Conservation (phyloP, 2,329 filamentous ascomycete species). For the Neofusicoccum kwambonambiense region DNA sequence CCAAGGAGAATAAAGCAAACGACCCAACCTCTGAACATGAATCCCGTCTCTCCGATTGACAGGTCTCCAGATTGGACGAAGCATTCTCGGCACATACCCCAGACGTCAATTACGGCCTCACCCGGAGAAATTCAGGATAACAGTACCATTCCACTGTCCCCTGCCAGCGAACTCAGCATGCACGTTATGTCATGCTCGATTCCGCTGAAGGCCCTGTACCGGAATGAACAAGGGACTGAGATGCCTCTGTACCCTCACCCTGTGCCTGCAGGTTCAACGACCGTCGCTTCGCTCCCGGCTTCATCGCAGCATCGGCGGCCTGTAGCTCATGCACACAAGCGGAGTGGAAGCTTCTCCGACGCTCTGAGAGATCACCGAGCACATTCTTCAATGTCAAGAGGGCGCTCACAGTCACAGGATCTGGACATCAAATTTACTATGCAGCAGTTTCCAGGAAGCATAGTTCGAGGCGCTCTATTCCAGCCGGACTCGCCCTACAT, state of each 20-base stretch:
- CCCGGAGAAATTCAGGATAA: constrained; percentile 29
- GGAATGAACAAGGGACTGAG: constrained; percentile 38
- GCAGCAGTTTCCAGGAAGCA: constrained; percentile 69
- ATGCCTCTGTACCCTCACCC: constrained; percentile 39
- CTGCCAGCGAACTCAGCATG: constrained; percentile 52
- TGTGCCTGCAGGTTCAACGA: constrained; percentile 23
- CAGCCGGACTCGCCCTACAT: constrained; percentile 82
- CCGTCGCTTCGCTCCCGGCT: background rate
- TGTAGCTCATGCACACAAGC: constrained; percentile 62
- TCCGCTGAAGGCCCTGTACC: constrained; percentile 42
- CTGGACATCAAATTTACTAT: background rate
- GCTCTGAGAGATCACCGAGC: constrained; percentile 68
- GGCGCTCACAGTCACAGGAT: background rate
- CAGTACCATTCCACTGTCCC: constrained; percentile 41
- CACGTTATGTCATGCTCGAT: constrained; percentile 61
- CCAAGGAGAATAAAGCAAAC: background rate
- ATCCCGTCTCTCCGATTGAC: background rate
- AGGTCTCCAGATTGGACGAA: constrained; percentile 20
- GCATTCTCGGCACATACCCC: constrained; percentile 34
- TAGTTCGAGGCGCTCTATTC: constrained; percentile 82
- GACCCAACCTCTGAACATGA: background rate
- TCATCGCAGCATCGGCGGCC: constrained; percentile 24
- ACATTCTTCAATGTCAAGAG: background rate
- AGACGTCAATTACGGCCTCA: constrained; percentile 37
- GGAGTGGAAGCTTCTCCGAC: constrained; percentile 84